A percentile compares a stretch with the other conserved stretches of the same genome.
Evolutionary conservation across 148 eudicot species (phyloP).

Genomic region (Diospyros lotus): DNA sequence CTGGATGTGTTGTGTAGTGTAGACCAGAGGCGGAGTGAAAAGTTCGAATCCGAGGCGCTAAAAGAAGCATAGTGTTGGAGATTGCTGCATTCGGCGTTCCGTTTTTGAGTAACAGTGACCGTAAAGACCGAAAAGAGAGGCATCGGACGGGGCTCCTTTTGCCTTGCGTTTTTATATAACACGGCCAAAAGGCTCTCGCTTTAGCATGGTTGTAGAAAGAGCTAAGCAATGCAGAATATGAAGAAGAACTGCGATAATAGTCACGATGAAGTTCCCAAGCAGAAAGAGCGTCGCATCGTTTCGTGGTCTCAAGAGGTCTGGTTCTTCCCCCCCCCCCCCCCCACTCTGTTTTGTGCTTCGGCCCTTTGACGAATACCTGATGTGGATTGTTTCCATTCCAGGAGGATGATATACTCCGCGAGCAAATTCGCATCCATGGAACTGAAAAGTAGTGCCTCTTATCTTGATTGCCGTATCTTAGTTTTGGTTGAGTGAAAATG

Average conservation of each 20-base stretch:
- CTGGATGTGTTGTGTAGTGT: neutral
- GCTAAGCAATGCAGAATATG: neutral
- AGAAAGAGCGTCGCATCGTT: neutral
- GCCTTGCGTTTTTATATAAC: conserved; percentile 20
- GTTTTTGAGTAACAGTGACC: conserved; percentile 16
- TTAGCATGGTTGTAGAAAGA: conserved; percentile 22
- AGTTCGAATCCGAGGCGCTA: conserved; percentile 28
- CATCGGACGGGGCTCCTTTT: conserved; percentile 5
- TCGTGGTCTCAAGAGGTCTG: neutral
- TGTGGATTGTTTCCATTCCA: conserved; percentile 29
- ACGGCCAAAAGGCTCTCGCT: conserved; percentile 8
- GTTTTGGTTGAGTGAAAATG: neutral
- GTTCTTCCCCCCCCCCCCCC: neutral
- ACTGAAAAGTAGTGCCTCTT: conserved; percentile 59
- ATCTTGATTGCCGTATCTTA: neutral
- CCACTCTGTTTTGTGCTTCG: neutral
- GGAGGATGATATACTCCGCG: conserved; percentile 96
- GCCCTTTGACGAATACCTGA: neutral
- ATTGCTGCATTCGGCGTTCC: neutral
- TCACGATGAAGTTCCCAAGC: neutral
- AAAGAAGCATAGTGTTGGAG: conserved; percentile 14
- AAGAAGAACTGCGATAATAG: neutral
- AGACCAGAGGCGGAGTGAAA: conserved; percentile 10
- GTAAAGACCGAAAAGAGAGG: conserved; percentile 14
- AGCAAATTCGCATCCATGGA: conserved; percentile 76